phyloP scores from a whole-genome alignment of 2,329 filamentous ascomycete genomes.

The Lasiodiplodia gonubiensis region DNA sequence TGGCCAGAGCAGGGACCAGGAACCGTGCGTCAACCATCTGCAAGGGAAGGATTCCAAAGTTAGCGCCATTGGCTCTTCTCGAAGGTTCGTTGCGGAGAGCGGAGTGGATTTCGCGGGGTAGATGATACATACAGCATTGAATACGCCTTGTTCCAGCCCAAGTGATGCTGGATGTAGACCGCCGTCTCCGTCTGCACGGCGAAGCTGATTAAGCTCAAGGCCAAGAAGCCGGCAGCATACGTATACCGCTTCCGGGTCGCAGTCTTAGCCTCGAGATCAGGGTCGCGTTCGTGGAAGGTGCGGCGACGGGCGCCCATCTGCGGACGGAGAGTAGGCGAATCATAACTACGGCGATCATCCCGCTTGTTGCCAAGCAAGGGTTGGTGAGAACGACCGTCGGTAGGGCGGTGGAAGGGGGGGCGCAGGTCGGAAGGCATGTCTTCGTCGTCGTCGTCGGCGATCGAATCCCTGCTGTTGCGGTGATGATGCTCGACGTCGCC shows the following conservation, averaged over 20 bases:
- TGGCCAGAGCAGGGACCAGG: slow-evolving; percentile 90
- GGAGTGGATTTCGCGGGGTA: neutral
- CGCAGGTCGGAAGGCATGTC: slow-evolving; percentile 59
- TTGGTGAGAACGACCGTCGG: slow-evolving; percentile 52
- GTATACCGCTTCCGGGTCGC: slow-evolving; percentile 83
- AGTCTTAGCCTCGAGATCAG: slow-evolving; percentile 66
- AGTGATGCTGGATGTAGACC: slow-evolving; percentile 88
- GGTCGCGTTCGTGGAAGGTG: slow-evolving; percentile 78
- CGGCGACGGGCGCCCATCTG: slow-evolving; percentile 64
- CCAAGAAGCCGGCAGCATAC: slow-evolving; percentile 82
- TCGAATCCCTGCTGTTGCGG: slow-evolving; percentile 37
- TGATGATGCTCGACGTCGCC: neutral
- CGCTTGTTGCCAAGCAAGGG: slow-evolving; percentile 59
- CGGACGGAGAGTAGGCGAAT: slow-evolving; percentile 44
- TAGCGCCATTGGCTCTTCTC: neutral
- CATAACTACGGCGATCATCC: slow-evolving; percentile 46
- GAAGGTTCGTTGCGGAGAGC: neutral
- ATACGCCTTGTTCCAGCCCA: slow-evolving; percentile 98
- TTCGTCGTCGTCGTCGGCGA: slow-evolving; percentile 43
- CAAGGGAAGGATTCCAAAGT: neutral
- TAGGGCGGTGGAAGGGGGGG: slow-evolving; percentile 44
- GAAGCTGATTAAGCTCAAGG: slow-evolving; percentile 84
- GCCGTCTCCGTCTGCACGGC: slow-evolving; percentile 95
- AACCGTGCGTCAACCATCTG: slow-evolving; percentile 88
- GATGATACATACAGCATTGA: slow-evolving; percentile 80